Conservation (phyloP, 1,284 basidiomycete species). For the Ceraceosorus bombacis region DNA sequence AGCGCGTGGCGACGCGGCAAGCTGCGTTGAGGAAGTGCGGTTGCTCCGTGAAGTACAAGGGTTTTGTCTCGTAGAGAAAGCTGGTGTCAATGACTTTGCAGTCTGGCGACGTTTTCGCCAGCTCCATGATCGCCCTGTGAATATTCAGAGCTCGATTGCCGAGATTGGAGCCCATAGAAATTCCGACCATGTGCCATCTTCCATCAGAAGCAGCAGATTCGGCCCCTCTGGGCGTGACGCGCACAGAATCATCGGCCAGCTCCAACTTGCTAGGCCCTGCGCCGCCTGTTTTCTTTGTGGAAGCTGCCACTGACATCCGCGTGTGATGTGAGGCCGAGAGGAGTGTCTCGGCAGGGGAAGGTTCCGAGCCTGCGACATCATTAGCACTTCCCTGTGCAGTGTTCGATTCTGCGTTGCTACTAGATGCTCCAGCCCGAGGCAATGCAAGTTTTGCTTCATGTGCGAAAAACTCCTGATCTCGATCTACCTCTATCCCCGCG, state of each 20-base stretch:
- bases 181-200: constrained; percentile 53
- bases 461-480: constrained; percentile 51
- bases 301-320: neutral
- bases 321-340: neutral
- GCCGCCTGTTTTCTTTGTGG: neutral
- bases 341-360: neutral
- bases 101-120: constrained; percentile 25
- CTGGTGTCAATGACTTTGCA: constrained; percentile 64
- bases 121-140: constrained; percentile 61
- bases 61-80: constrained; percentile 84
- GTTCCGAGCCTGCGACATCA: neutral
- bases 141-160: constrained; percentile 82
- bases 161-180: constrained; percentile 84
- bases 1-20: constrained; percentile 67
- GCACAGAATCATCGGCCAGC: constrained; percentile 66
- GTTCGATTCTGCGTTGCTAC: too few relatives aligned
- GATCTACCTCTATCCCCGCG: constrained; percentile 59
- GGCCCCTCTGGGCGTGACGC: constrained; percentile 68
- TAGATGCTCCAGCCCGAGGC: too few relatives aligned
- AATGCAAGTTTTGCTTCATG: constrained; percentile 13
- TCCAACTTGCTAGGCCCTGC: constrained; percentile 19
- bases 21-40: constrained; percentile 83
- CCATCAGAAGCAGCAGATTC: neutral
- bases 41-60: constrained; percentile 93
- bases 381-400: too few relatives aligned